Percentiles rank a stretch among this genome's conserved stretches.
These are phyloP conservation scores for Mytilinidion resinicola DNA, from an alignment of 495 filamentous ascomycete genomes.

Conservation along the genomic window DNA sequence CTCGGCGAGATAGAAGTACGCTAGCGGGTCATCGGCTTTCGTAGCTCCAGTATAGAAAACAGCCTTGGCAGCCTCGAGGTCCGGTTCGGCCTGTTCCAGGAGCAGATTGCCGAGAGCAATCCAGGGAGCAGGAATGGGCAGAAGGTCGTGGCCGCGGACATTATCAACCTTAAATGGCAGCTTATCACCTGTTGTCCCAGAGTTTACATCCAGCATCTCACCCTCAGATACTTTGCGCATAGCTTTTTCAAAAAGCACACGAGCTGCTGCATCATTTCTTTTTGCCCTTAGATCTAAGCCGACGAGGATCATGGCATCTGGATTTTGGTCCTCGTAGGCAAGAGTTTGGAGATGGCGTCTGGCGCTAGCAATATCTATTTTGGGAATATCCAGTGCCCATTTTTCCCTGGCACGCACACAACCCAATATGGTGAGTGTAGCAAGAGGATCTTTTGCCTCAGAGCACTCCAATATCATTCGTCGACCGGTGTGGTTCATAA, in stretches of 20 bases:
- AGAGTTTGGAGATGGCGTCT: constrained; percentile 3
- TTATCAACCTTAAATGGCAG: not conserved
- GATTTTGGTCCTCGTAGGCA: not conserved
- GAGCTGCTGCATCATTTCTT: too few relatives aligned
- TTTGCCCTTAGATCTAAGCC: not conserved
- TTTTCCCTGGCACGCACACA: not conserved
- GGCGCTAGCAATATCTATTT: not conserved
- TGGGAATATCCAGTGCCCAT: not conserved
- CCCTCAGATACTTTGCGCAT: too few relatives aligned
- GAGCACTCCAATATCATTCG: not conserved
- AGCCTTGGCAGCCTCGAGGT: constrained; percentile 6
- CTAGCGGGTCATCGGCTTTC: constrained; percentile 19
- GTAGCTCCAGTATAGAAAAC: constrained; percentile 14
- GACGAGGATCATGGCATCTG: constrained; percentile 15
- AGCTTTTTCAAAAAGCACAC: too few relatives aligned
- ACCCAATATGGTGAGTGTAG: not conserved
- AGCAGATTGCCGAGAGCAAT: not conserved
- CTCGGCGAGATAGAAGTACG: constrained; percentile 21
- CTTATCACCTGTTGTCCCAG: too few relatives aligned
- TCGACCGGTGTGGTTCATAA: not conserved
- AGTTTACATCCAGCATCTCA: too few relatives aligned
- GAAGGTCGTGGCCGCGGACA: not conserved
- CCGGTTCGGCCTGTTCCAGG: not conserved
- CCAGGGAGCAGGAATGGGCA: constrained; percentile 10
- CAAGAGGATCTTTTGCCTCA: not conserved